Evolutionary conservation across 257 asterid species (phyloP).

Genomic region (Craterostigma plantagineum): DNA sequence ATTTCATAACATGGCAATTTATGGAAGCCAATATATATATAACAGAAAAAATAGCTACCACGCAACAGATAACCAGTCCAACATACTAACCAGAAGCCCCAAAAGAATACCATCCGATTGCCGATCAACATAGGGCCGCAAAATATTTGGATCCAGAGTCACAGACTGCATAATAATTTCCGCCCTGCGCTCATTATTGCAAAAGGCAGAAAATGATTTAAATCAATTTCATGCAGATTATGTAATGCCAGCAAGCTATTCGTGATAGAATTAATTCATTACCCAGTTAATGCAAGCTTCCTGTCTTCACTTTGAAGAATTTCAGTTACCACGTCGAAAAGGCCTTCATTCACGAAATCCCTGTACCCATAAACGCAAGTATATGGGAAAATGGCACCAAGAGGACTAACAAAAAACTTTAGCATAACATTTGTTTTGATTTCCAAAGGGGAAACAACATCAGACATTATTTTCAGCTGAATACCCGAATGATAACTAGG

Average conservation of each 20-base stretch:
- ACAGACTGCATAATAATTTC: slow-evolving; percentile 75
- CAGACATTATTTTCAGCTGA: neutral
- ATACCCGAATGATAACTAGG: slow-evolving; percentile 2
- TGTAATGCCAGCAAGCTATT: neutral
- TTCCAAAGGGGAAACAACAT: slow-evolving; percentile 7
- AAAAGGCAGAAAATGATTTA: slow-evolving; percentile 13
- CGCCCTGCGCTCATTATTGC: slow-evolving; percentile 68
- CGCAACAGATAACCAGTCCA: slow-evolving; percentile 7
- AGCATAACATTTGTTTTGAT: slow-evolving; percentile 5
- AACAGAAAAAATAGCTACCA: slow-evolving; percentile 2
- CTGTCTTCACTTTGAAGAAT: slow-evolving; percentile 66
- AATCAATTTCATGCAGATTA: slow-evolving; percentile 4
- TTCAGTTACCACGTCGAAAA: slow-evolving; percentile 63
- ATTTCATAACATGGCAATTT: slow-evolving; percentile 2
- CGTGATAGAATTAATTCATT: slow-evolving; percentile 16
- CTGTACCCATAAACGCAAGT: slow-evolving; percentile 25
- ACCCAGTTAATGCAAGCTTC: slow-evolving; percentile 88
- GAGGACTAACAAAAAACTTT: neutral
- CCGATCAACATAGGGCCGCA: slow-evolving; percentile 59
- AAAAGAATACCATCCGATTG: slow-evolving; percentile 58
- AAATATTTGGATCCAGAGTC: slow-evolving; percentile 66
- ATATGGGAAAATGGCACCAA: neutral
- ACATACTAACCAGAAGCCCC: slow-evolving; percentile 65
- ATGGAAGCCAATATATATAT: too few species aligned
- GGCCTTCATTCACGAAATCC: slow-evolving; percentile 87